Evolutionary conservation across 2,329 filamentous ascomycete species (phyloP), one percentile per base, ranked within the genome.

Genomic region (Botrytis fabae): DNA sequence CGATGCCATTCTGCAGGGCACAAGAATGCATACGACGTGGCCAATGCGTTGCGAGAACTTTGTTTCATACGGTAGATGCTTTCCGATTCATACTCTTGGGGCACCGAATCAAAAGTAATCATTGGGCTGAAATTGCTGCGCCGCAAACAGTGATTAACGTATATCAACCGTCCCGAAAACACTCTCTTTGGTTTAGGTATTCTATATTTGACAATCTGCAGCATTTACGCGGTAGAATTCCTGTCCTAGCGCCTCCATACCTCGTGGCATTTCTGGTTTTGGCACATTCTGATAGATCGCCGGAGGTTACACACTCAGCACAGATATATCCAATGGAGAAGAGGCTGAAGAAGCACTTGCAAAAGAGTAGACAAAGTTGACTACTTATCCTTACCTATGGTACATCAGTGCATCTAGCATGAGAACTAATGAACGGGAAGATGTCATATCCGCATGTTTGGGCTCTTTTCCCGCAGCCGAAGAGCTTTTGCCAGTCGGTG

Each of bases 401-500:
- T 69, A 44, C 42, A 48, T 72, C 51, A 46, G 63, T 68, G 40
- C 51, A 46, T 59, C 48, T 72, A 72, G 42, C 54, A 72, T 51
- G n/a, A 25, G 4, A 48, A 60, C 46, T 72, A 72, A 72, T 69
- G 38, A 25, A 28, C 70, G 70, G 70, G 70, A 69, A 72, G 51
- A 48, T 54, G 32, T 57, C 62, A 69, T 46, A 40, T 48, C 32
- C 35, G 22, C 51, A 40, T 18, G 18, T 51, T 63, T 63, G 9
- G 25, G 59, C 38, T 28, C 22, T 48, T n/a, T 51, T 66, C 64
- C 62, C 48, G 62, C 63, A 38, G 62, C 51, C 62, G 62, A 35
- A 60, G 70, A 72, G 70, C 70, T 72, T 61, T 72, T 72, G 65
- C 70, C 70, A 72, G 44, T 32, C 40, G 22, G 70, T 68, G 70